These are phyloP conservation scores for Stevia rebaudiana DNA, from an alignment of 140 eudicot genomes.

Conservation along the genomic window DNA sequence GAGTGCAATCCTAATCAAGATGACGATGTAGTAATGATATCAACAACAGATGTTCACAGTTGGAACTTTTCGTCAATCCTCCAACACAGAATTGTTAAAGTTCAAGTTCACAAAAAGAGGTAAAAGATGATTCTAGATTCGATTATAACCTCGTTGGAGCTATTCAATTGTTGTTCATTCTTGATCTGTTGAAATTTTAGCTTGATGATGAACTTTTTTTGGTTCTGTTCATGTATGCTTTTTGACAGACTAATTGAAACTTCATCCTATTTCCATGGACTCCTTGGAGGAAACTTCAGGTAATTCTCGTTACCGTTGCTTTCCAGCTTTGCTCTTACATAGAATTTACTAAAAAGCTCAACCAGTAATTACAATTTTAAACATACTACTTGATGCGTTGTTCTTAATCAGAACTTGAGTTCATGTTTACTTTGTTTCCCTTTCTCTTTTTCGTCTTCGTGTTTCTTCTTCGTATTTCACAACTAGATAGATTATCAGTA, in stretches of 20 bases:
- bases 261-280: slow-evolving; percentile 72
- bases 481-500: background rate
- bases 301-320: background rate
- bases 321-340: too few species aligned
- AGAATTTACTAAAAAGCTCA: background rate
- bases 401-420: background rate
- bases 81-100: slow-evolving; percentile 33
- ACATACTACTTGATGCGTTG: too few species aligned
- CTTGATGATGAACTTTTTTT: background rate
- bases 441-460: too few species aligned
- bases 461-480: too few species aligned
- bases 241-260: slow-evolving; percentile 53
- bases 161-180: background rate
- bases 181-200: background rate
- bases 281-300: slow-evolving; percentile 68
- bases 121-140: slow-evolving; percentile 3
- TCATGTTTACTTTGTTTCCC: background rate
- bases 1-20: slow-evolving; percentile 2
- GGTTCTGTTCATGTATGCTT: background rate
- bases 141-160: background rate
- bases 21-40: slow-evolving; percentile 17
- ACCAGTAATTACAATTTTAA: background rate
- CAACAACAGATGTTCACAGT: slow-evolving; percentile 36
- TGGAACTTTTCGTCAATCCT: slow-evolving; percentile 51
- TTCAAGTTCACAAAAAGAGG: slow-evolving; percentile 48